Percentiles rank a stretch among this genome's conserved stretches.
Conservation (phyloP, 129 eudicot genomes). For the Cynara cardunculus region DNA sequence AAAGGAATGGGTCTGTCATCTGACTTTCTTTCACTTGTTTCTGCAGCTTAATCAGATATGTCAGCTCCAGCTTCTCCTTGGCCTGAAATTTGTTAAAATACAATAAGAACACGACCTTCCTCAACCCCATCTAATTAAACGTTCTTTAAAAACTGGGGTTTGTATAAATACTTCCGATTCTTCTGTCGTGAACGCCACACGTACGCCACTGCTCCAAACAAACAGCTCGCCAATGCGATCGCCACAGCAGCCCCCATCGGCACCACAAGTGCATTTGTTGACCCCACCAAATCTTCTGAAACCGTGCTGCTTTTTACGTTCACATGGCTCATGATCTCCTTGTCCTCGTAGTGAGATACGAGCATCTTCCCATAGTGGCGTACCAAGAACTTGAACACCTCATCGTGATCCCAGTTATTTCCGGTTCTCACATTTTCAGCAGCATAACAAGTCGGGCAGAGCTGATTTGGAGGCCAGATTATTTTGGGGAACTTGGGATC, state of each 20-base stretch:
- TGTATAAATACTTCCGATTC: conserved; percentile 66
- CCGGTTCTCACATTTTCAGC: neutral
- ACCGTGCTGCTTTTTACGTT: neutral
- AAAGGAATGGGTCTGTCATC: conserved; percentile 7
- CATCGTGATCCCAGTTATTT: conserved; percentile 53
- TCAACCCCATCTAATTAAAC: conserved; percentile 34
- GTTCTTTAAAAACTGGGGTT: conserved; percentile 59
- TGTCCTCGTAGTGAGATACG: conserved; percentile 36
- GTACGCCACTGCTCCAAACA: conserved; percentile 80
- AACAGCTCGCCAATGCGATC: conserved; percentile 80
- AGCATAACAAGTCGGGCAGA: conserved; percentile 65
- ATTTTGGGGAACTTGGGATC: conserved; percentile 80
- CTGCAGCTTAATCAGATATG: conserved; percentile 9
- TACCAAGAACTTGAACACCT: conserved; percentile 60
- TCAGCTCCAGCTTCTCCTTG: conserved; percentile 72
- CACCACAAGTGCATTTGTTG: conserved; percentile 57
- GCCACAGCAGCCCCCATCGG: conserved; percentile 82
- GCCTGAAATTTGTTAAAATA: conserved; percentile 52
- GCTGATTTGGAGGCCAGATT: conserved; percentile 78
- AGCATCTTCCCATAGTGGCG: conserved; percentile 62
- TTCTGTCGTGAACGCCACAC: conserved; percentile 77
- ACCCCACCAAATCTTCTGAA: conserved; percentile 39
- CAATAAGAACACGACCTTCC: conserved; percentile 22
- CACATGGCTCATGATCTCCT: conserved; percentile 29
- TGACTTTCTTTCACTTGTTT: conserved; percentile 11